Conservation (phyloP, 768 basidiomycete species). For the Cubamyces lactineus region DNA sequence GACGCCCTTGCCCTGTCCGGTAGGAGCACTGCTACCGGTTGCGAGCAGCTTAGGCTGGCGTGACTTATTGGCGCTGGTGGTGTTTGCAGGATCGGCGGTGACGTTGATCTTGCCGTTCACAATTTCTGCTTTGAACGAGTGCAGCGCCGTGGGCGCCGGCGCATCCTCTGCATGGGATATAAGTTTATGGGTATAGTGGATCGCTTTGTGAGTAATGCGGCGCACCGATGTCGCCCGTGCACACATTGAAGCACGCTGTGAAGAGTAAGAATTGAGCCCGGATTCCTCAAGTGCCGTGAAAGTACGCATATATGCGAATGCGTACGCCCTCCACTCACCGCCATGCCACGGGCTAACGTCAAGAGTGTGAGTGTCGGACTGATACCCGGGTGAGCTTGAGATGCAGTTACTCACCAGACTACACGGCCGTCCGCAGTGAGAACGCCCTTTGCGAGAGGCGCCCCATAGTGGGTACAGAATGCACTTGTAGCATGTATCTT, state of each 20-base stretch:
- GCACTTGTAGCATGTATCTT: slow-evolving; percentile 79
- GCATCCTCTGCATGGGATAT: slow-evolving; percentile 68
- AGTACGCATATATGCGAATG: not conserved
- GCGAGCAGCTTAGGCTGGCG: slow-evolving; percentile 61
- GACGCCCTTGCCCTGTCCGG: slow-evolving; percentile 53
- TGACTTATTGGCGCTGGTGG: slow-evolving; percentile 67
- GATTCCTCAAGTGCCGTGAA: too few relatives aligned
- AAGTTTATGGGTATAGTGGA: slow-evolving; percentile 22
- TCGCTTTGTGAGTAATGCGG: not conserved
- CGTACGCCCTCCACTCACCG: slow-evolving; percentile 47
- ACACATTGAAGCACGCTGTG: slow-evolving; percentile 85
- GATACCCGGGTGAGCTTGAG: not conserved
- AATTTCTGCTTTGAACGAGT: slow-evolving; percentile 73
- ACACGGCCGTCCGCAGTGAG: slow-evolving; percentile 78
- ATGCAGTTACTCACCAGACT: slow-evolving; percentile 58
- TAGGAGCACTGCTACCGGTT: slow-evolving; percentile 43
- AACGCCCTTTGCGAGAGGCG: slow-evolving; percentile 82
- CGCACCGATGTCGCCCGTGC: slow-evolving; percentile 79
- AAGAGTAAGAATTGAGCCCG: not conserved
- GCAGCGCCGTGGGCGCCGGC: slow-evolving; percentile 79
- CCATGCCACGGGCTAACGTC: slow-evolving; percentile 80
- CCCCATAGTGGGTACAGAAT: slow-evolving; percentile 92
- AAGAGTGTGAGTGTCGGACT: not conserved
- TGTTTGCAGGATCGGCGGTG: slow-evolving; percentile 64
- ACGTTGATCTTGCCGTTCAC: slow-evolving; percentile 77